Conservation (phyloP, 495 filamentous ascomycete genomes). For the Collariella sp. region DNA sequence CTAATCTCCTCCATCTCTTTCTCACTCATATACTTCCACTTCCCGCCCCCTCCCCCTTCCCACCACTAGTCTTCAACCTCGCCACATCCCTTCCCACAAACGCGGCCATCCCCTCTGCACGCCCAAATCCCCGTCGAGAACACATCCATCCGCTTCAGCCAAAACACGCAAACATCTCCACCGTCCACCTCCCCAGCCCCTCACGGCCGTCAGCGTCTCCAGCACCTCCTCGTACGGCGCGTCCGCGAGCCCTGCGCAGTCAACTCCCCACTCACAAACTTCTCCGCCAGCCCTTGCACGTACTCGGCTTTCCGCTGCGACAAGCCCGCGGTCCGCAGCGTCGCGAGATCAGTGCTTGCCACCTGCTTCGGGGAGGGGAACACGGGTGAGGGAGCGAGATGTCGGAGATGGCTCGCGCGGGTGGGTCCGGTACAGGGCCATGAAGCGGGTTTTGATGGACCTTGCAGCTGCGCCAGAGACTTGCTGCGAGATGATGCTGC, state of each 20-base stretch:
- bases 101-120: slow-evolving; percentile 92
- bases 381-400: background rate
- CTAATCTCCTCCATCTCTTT: slow-evolving; percentile 80
- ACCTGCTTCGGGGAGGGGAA: slow-evolving; percentile 80
- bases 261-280: slow-evolving; percentile 67
- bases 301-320: slow-evolving; percentile 94
- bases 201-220: slow-evolving; percentile 69
- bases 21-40: slow-evolving; percentile 97
- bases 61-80: slow-evolving; percentile 76
- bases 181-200: slow-evolving; percentile 82
- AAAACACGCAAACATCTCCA: slow-evolving; percentile 97
- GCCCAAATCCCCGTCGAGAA: slow-evolving; percentile 85
- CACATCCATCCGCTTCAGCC: slow-evolving; percentile 84
- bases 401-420: slow-evolving; percentile 9
- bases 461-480: slow-evolving; percentile 86
- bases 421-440: slow-evolving; percentile 56
- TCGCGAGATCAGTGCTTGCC: slow-evolving; percentile 46
- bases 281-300: slow-evolving; percentile 71
- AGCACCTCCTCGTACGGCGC: slow-evolving; percentile 82
- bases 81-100: slow-evolving; percentile 75
- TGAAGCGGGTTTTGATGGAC: slow-evolving; percentile 78
- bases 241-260: slow-evolving; percentile 58
- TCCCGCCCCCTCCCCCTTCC: slow-evolving; percentile 60
- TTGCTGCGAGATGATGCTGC: slow-evolving; percentile 91
- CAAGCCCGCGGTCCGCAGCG: slow-evolving; percentile 73